Base-by-base conservation (phyloP, 257 asterid genomes). In the Gardenia jasminoides region DNA sequence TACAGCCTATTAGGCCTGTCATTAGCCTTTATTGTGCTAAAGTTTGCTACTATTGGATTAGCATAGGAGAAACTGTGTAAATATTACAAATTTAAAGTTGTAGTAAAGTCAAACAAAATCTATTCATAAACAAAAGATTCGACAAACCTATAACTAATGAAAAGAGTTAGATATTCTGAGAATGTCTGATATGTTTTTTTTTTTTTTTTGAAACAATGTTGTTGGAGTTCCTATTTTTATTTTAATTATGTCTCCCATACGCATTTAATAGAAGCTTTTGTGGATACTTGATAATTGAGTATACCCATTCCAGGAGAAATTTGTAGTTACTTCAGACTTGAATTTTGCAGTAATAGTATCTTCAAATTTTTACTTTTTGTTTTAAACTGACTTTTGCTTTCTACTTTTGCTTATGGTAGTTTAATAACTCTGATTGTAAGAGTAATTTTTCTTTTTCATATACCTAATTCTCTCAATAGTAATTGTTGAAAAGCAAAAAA, bases 391-490 rank as follows among this genome's bases (percentile, higher is more conserved):
- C n/a, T 64, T 64, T 41, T 28, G 7, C 1, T 64, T 30, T 28
- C 39, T 64, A 17, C 33, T 12, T 64, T 64, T 64, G 69, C 41
- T 20, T 31, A 70, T 28, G 96, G 96, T n/a, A n/a, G n/a, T n/a
- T n/a, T n/a, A n/a, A 70, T 89, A 59, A 89, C 96, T 70, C 89
- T 94, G 46, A 82, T 90, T 7, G 98, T 94, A 94, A 89, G 97
- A 79, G 67, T 20, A 76, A n/a, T 36, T 46, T 13, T 30, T 54
- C 36, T 70, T 41, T 47, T 43, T 36, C 20, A 24, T 12, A 44
- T 28, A 26, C 6, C 22, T 58, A 50, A 36, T 70, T 30, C n/a
- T 41, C 70, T 4, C 16, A 65, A 65, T 26, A 2, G 17, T 4
- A 28, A 28, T 10, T 28, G 16, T 31, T 7, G 7, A n/a, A 15